Base-by-base conservation (phyloP, 1,284 basidiomycete genomes). In the Moesziomyces sp. region DNA sequence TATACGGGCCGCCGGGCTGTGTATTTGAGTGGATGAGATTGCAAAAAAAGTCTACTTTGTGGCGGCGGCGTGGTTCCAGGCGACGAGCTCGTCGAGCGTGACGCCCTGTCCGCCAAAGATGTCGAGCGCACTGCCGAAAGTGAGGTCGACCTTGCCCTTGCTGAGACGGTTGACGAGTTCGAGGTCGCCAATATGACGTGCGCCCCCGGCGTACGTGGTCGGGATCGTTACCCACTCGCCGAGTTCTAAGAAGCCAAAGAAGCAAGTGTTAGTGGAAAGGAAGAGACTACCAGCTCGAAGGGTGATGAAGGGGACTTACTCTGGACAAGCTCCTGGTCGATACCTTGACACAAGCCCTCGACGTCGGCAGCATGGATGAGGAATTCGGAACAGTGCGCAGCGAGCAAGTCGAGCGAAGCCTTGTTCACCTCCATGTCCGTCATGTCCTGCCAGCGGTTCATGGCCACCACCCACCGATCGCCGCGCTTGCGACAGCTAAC, bases 401-500 rank as follows among this genome's bases (percentile, higher is more conserved):
- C 67, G 5, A 78, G 48, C 43, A 65, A 34, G 11, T 72, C 63
- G 18, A 80, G 52, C 18, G 58, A 58, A 30, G 52, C 43, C 52
- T 58, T 46, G 64, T 88, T 91, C 19, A 99, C 92, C 80, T 92
- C 91, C 90, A 94, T 93, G 80, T 98, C 93, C 0, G 97, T 98
- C 56, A 97, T 88, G 60, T 92, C 91, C 84, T 97, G 95, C 97
- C 97, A 99, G 81, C 94, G 93, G 86, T 99, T 97, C 94, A 97
- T 98, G 0, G 97, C 95, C 8, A 99, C 92, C 40, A 94, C 87
- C 97, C 97, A 99, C 72, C 87, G 90, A 40, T 89, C 86, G 14
- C 87, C 91, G 79, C 89, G 87, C 76, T 89, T 88, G 21, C 96
- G 90, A 85, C 97, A 99, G 83, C 96, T 97, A 50, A 99, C 91